A percentile compares a stretch with the other conserved stretches of the same genome.
Evolutionary conservation across 805 yeast genomes (phyloP).

Genomic region (Barnettozyma sucrosica): DNA sequence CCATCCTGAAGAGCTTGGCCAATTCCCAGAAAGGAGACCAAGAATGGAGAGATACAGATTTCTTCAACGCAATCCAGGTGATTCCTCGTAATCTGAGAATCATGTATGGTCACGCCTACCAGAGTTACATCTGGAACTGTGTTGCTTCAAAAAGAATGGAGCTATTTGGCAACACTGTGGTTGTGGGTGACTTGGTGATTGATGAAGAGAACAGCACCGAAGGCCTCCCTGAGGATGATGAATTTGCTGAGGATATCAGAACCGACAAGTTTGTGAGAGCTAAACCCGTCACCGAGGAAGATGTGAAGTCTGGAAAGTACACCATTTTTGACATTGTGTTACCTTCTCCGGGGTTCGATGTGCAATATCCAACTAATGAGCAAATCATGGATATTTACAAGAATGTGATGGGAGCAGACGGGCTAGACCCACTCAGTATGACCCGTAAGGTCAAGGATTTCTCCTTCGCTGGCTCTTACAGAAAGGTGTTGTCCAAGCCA

Average conservation of each 20-base stretch:
- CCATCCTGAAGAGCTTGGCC: slow-evolving; percentile 58
- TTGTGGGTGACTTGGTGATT: slow-evolving; percentile 77
- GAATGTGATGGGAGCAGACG: slow-evolving; percentile 72
- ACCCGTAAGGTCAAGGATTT: slow-evolving; percentile 80
- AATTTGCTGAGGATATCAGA: slow-evolving; percentile 67
- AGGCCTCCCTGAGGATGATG: slow-evolving; percentile 29
- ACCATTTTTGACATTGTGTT: slow-evolving; percentile 79
- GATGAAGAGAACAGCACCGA: slow-evolving; percentile 23
- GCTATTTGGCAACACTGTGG: slow-evolving; percentile 60
- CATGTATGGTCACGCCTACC: slow-evolving; percentile 97
- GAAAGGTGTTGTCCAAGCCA: slow-evolving; percentile 67
- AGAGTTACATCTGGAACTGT: slow-evolving; percentile 89
- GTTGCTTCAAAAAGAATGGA: slow-evolving; percentile 75
- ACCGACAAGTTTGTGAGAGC: slow-evolving; percentile 57
- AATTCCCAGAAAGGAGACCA: slow-evolving; percentile 37
- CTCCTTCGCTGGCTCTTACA: slow-evolving; percentile 85
- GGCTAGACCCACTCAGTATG: slow-evolving; percentile 82
- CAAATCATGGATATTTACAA: slow-evolving; percentile 55
- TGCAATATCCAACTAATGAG: slow-evolving; percentile 73
- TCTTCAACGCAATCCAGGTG: slow-evolving; percentile 74
- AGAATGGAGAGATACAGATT: slow-evolving; percentile 44
- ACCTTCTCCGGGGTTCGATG: slow-evolving; percentile 96
- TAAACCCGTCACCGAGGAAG: slow-evolving; percentile 68
- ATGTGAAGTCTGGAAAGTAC: slow-evolving; percentile 50
- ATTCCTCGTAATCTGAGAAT: slow-evolving; percentile 88